Evolutionary conservation across 2,329 filamentous ascomycete genomes (phyloP), one percentile per base, ranked within the genome.

Genomic region (Epichloe sylvatica): DNA sequence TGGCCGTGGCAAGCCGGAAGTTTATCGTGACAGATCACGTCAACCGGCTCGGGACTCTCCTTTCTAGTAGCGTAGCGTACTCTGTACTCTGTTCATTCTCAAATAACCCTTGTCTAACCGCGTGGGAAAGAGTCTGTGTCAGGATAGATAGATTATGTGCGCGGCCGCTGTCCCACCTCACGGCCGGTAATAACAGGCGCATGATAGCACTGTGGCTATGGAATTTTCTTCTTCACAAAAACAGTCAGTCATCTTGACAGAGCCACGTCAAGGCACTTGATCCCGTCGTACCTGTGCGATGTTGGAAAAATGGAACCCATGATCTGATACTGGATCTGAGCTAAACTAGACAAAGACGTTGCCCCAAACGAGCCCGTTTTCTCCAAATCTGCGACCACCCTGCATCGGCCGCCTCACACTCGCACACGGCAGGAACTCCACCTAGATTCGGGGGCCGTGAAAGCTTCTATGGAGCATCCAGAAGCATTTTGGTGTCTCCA

Each of bases 401-500:
- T 51, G 45, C 49, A 40, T 17, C 11, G 30, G 45, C 35, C 35
- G 35, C 21, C 21, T 46, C 45, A 30, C 15, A 38, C 45, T 23
- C 39, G 34, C 46, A 35, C 38, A 41, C 50, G 54, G 47, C 50
- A 50, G 23, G 51, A 53, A 53, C 54, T 55, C 56, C 56, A 57
- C 56, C 43, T 41, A 42, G 45, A 47, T 37, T 51, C 40, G 45
- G 49, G 49, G 52, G 50, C 53, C 52, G 51, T 51, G 52, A 56
- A 56, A 56, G 51, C 56, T 59, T 59, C 56, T 53, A 56, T 52
- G 53, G 50, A 40, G 44, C 45, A 44, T 38, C 48, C 55, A 52
- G 56, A 59, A 59, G 53, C 53, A 46, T 51, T 55, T n/a, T 53
- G 54, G 51, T 53, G 50, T 55, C 52, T 44, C 50, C 51, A 52